Evolutionary conservation across 2,329 filamentous ascomycete species (phyloP), one percentile per base, ranked within the genome.

Genomic region (Colletotrichum tabaci): DNA sequence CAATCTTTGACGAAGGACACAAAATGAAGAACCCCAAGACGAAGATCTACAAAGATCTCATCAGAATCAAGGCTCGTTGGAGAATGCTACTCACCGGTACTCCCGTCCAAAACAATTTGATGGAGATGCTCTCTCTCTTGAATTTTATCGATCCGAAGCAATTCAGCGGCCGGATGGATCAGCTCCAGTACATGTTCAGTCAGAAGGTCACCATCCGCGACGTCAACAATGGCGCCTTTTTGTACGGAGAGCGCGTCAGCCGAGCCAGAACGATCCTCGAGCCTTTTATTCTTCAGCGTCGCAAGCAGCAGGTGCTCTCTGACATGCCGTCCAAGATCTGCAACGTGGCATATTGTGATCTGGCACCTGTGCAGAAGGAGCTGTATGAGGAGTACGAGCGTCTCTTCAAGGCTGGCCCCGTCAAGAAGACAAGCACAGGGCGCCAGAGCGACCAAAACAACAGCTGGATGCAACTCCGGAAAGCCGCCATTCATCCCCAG

Each of bases 1-100:
- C 88, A 76, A 92, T 99, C 13, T 99, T 95, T 77, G 96, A 99
- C 78, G 96, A 99, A 82, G 96, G 96, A 0, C 96, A 99, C 82
- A 91, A 94, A 77, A 85, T 99, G 80, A 97, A 98, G 83, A 98
- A 98, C 79, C 91, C 92, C 2, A 91, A 91, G 57, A 97, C 95
- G 0, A 90, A 93, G 64, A 88, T 94, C 7, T 98, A 98, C 81
- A 89, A 90, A 77, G 92, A 93, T 72, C 86, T 98, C 63, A 91
- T 93, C 77, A 88, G 89, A 46, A 95, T 99, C 65, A 89, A 88
- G 0, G 92, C 94, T 0, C 84, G 90, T n/a, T 98, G 96, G 87
- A 91, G 95, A 73, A 88, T 99, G 61, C 87, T 99, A 4, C 88
- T 99, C 35, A 94, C 92, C 38, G 96, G 96, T 52, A 99, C 96